phyloP scores from a whole-genome alignment of 1,284 basidiomycete genomes.

The Dichomitus squalens region DNA sequence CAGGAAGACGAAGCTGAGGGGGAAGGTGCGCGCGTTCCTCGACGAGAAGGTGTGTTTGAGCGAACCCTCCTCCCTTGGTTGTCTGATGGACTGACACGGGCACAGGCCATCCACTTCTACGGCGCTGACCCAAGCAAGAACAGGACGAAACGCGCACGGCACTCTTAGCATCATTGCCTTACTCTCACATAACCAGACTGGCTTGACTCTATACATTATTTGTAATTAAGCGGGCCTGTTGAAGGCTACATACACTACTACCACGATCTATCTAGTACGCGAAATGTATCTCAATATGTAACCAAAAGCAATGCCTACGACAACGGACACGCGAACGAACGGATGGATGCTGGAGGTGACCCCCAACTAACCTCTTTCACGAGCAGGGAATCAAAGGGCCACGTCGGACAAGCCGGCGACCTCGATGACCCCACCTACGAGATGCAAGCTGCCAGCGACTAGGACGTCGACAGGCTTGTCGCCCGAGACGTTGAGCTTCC shows the following conservation, averaged over 20 bases:
- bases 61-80: not conserved
- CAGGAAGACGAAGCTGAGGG: conserved; percentile 33
- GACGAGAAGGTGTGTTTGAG: conserved; percentile 52
- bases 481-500: conserved; percentile 39
- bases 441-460: conserved; percentile 91
- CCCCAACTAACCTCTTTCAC: not conserved
- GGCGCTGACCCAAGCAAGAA: conserved; percentile 36
- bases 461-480: conserved; percentile 59
- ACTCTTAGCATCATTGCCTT: conserved; percentile 15
- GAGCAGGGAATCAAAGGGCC: conserved; percentile 42
- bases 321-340: not conserved
- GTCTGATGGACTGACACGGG: not conserved
- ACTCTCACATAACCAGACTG: too few species aligned
- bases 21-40: conserved; percentile 51
- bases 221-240: conserved; percentile 27
- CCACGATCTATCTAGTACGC: conserved; percentile 5
- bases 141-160: conserved; percentile 26
- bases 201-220: too few species aligned
- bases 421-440: conserved; percentile 94
- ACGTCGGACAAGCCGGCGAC: conserved; percentile 76
- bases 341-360: not conserved
- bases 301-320: not conserved
- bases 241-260: conserved; percentile 23
- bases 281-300: not conserved
- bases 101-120: conserved; percentile 58